Conservation (phyloP, 2,329 filamentous ascomycete genomes). For the Colletotrichum melonis region DNA sequence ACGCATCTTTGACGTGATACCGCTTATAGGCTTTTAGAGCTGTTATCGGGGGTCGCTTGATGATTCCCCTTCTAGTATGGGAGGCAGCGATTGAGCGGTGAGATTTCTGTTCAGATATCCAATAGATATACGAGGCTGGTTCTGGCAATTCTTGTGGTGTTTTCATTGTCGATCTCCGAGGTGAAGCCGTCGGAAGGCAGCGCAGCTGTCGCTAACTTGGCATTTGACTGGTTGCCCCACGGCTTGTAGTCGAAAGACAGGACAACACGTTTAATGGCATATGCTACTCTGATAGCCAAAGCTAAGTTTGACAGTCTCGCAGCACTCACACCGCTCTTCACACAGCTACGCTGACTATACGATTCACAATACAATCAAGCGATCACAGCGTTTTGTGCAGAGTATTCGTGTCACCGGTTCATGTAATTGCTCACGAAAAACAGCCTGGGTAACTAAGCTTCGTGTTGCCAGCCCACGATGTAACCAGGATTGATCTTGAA, state of each 20-base stretch:
- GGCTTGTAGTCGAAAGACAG: neutral
- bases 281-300: neutral
- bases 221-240: neutral
- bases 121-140: neutral
- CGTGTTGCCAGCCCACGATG: neutral
- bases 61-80: neutral
- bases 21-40: neutral
- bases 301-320: neutral
- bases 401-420: neutral
- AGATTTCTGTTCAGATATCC: neutral
- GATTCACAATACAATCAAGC: neutral
- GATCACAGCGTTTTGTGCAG: neutral
- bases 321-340: neutral
- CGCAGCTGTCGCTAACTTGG: neutral
- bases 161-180: slow-evolving; percentile 19
- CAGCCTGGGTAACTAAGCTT: neutral
- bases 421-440: neutral
- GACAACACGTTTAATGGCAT: neutral
- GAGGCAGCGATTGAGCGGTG: neutral
- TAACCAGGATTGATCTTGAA: neutral
- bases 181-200: slow-evolving; percentile 7
- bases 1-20: neutral
- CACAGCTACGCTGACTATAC: neutral
- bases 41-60: no score
- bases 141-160: neutral